These are phyloP conservation scores for Brassica rapa DNA, from an alignment of 345 rosid species.

Conservation along the genomic window DNA sequence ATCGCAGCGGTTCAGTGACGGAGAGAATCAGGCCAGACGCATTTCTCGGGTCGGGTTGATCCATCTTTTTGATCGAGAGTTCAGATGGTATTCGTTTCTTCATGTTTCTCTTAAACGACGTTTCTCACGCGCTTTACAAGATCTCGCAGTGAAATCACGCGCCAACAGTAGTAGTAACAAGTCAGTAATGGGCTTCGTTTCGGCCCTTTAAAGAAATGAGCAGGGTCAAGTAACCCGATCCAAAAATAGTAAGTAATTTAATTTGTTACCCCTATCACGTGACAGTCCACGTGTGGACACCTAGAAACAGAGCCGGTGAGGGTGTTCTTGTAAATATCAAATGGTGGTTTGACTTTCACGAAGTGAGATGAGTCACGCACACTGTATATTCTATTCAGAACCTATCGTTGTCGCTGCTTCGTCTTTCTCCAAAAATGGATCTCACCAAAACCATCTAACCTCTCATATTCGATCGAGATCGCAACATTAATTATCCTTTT, in stretches of 20 bases:
- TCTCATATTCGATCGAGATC: conserved; percentile 14
- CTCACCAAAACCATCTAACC: not conserved
- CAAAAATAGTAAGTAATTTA: no score
- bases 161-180: not conserved
- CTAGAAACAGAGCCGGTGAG: no score
- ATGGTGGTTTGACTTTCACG: not conserved
- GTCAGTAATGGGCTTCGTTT: not conserved
- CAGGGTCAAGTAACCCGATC: not conserved
- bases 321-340: no score
- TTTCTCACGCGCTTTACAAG: conserved; percentile 7
- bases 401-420: conserved; percentile 2
- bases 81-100: not conserved
- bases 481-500: conserved; percentile 15
- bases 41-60: conserved; percentile 34
- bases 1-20: conserved; percentile 28
- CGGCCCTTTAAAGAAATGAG: not conserved
- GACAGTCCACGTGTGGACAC: no score
- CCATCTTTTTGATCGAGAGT: conserved; percentile 21
- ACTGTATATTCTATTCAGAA: conserved; percentile 17
- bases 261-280: no score
- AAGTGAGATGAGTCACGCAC: not conserved
- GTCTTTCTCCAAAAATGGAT: conserved; percentile 40
- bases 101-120: not conserved
- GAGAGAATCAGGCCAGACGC: conserved; percentile 33
- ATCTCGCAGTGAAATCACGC: no score